phyloP scores from a whole-genome alignment of 345 rosid species.

The Gossypium sturtianum region DNA sequence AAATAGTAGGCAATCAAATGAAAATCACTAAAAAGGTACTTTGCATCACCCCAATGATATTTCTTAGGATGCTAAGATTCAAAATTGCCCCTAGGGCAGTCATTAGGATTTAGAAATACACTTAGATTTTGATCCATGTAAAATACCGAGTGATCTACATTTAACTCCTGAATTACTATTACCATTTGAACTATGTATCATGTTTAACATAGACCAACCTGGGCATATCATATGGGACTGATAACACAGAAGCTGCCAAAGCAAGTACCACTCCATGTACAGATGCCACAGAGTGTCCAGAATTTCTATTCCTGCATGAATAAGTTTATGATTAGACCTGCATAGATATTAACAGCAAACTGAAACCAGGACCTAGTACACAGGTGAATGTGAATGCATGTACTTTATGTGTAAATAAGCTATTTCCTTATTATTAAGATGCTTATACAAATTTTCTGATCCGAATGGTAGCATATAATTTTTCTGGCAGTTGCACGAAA shows the following conservation, averaged over 20 bases:
- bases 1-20: background rate
- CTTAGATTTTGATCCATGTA: background rate
- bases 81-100: background rate
- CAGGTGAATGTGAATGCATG: background rate
- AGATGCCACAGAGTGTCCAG: constrained; percentile 46
- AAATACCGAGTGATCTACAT: background rate
- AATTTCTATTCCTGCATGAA: constrained; percentile 46
- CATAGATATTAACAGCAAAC: background rate
- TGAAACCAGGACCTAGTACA: background rate
- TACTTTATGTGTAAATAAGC: background rate
- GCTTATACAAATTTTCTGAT: background rate
- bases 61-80: background rate
- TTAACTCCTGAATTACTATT: background rate
- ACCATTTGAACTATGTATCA: background rate
- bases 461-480: background rate
- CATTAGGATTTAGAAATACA: background rate
- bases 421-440: background rate
- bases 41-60: background rate
- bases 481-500: background rate
- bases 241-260: constrained; percentile 86
- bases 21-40: background rate
- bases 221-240: constrained; percentile 98
- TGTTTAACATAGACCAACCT: constrained; percentile 43
- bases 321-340: background rate
- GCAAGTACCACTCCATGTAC: constrained; percentile 96